These are phyloP conservation scores for Syzygium oleosum DNA, from an alignment of 345 rosid genomes.

Conservation along the genomic window DNA sequence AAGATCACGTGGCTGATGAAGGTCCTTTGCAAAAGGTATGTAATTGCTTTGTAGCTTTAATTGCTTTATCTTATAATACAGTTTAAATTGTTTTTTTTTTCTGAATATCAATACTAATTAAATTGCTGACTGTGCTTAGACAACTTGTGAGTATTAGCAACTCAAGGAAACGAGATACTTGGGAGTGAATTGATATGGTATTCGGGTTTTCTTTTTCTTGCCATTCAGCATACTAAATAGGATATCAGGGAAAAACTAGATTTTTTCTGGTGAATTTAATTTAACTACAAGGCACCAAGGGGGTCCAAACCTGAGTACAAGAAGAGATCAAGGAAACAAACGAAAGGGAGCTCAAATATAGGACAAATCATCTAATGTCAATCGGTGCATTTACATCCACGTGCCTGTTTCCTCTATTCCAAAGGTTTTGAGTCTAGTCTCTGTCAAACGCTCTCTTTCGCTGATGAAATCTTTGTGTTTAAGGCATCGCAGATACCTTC, in stretches of 20 bases:
- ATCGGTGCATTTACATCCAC: background rate
- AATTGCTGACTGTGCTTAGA: background rate
- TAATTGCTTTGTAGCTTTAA: background rate
- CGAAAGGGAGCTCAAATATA: background rate
- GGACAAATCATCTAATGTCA: background rate
- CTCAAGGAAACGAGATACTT: background rate
- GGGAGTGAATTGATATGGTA: background rate
- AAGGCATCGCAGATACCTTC: background rate
- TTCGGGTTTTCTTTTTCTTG: background rate
- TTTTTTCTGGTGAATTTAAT: background rate
- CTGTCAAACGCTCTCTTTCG: background rate
- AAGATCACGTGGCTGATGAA: conserved; percentile 35
- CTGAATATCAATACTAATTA: background rate
- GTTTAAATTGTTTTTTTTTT: background rate
- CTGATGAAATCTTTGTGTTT: background rate
- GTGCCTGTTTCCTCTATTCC: background rate
- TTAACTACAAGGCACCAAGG: background rate
- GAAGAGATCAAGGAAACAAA: background rate
- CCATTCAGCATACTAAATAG: background rate
- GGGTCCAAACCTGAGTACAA: background rate
- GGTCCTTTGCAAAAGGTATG: conserved; percentile 41
- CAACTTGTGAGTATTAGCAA: background rate
- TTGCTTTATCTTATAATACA: too few species aligned
- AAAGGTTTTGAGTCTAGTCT: background rate
- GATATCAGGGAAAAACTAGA: background rate